Evolutionary conservation across 2,329 filamentous ascomycete genomes (phyloP), one percentile per base, ranked within the genome.

Genomic region (Colletotrichum gloeosporioides): DNA sequence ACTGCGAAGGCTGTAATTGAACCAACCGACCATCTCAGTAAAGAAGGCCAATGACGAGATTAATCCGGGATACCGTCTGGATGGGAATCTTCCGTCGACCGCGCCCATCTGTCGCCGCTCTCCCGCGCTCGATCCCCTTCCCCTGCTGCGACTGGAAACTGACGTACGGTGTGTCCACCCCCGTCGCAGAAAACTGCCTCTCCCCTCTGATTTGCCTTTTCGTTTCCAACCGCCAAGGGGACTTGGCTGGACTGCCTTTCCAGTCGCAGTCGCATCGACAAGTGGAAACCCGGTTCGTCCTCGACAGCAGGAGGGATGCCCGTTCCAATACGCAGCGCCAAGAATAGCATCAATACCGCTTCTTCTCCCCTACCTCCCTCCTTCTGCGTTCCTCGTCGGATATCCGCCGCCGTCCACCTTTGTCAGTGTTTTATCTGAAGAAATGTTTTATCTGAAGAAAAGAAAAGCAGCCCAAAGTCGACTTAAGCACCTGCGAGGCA

Each of bases 341-440:
- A 73, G 31, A 73, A 76, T 76, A 76, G 73, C 63, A 76, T 27
- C 57, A 57, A 18, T 55, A 39, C 39, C 31, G 73, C 62, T 16
- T 34, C 32, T 72, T 68, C 65, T 18, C 29, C 25, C 57, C 65
- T 18, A 13, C 25, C 57, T 44, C 25, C 22, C 34, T 25, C 49
- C 31, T 39, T 27, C 25, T 25, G 3, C n/a, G 32, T 27, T 34
- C 29, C 34, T 76, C 70, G 49, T 73, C 73, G 70, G 73, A 76
- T 73, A 73, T 59, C 27, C 34, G 34, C 69, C 69, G 39, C 73
- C 29, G 32, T 44, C 34, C 44, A 27, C 22, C n/a, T 61, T 59
- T 73, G 64, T 63, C 70, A 73, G 27, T 65, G 59, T 76, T 73
- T 76, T 55, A 62, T 73, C 73, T 62, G 70, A 73, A 73, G 8